phyloP scores from a whole-genome alignment of 2,329 filamentous ascomycete genomes.

The Pseudogymnoascus verrucosus region DNA sequence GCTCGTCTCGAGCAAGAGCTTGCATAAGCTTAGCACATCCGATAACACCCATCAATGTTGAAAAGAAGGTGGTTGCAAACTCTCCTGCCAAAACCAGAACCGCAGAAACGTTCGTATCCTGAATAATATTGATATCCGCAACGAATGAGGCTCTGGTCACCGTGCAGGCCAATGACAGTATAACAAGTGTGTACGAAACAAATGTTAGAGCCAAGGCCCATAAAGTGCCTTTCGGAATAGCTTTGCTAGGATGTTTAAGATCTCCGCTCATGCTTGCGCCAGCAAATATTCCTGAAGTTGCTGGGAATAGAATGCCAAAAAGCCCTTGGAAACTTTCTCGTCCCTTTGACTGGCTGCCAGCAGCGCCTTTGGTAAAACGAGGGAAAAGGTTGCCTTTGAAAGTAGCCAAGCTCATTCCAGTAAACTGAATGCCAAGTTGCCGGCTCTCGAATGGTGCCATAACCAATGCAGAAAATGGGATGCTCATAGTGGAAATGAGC shows the following conservation, averaged over 20 bases:
- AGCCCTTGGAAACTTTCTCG: slow-evolving; percentile 68
- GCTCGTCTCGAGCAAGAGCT: slow-evolving; percentile 68
- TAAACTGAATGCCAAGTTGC: slow-evolving; percentile 62
- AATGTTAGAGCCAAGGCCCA: slow-evolving; percentile 72
- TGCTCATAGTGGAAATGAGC: slow-evolving; percentile 67
- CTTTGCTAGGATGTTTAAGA: slow-evolving; percentile 70
- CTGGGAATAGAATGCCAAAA: slow-evolving; percentile 79
- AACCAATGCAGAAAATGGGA: slow-evolving; percentile 68
- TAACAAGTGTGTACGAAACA: slow-evolving; percentile 65
- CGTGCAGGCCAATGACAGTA: slow-evolving; percentile 69
- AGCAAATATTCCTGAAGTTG: slow-evolving; percentile 50
- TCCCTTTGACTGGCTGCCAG: slow-evolving; percentile 52
- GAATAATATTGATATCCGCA: slow-evolving; percentile 68
- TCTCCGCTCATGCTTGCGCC: slow-evolving; percentile 90
- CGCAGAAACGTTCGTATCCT: slow-evolving; percentile 70
- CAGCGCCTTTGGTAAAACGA: slow-evolving; percentile 51
- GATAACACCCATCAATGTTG: slow-evolving; percentile 78
- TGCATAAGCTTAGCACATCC: slow-evolving; percentile 79
- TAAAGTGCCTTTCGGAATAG: slow-evolving; percentile 77
- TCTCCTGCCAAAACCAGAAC: slow-evolving; percentile 71
- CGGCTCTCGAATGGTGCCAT: slow-evolving; percentile 58
- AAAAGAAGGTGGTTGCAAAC: slow-evolving; percentile 76
- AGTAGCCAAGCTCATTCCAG: slow-evolving; percentile 64
- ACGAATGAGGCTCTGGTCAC: slow-evolving; percentile 68
- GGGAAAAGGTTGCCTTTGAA: slow-evolving; percentile 69